These are phyloP conservation scores for Syncephalastrum sp. DNA, from an alignment of 371 early-diverging fungal species.

Conservation along the genomic window DNA sequence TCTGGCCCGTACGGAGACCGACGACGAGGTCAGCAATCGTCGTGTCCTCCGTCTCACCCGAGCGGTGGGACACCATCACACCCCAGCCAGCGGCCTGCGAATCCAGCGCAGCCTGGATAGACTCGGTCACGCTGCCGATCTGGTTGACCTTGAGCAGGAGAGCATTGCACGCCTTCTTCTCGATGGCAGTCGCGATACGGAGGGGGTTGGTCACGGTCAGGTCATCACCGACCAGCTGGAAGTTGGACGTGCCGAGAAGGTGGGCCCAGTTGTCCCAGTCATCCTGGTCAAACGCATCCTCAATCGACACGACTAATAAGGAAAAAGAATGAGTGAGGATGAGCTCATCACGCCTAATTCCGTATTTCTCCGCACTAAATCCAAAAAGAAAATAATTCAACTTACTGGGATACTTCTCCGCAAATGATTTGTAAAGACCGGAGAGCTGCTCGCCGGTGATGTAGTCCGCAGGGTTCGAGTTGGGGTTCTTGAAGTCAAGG, in stretches of 20 bases:
- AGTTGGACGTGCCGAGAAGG: conserved; percentile 65
- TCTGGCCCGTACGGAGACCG: conserved; percentile 96
- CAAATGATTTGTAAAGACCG: conserved; percentile 82
- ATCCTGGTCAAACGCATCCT: conserved; percentile 99
- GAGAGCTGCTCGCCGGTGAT: conserved; percentile 81
- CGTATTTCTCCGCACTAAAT: conserved; percentile 14
- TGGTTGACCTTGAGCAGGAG: conserved; percentile 99
- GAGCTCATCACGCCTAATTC: conserved; percentile 3
- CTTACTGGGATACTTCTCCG: conserved; percentile 83
- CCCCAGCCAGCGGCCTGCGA: conserved; percentile 90
- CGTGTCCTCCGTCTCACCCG: conserved; percentile 99
- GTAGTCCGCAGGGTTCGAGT: conserved; percentile 76
- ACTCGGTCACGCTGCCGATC: conserved; percentile 97
- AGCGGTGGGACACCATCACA: conserved; percentile 99
- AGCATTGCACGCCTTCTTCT: conserved; percentile 94
- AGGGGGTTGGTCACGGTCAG: conserved; percentile 98
- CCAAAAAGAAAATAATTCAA: no score
- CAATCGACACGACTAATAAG: conserved; percentile 84
- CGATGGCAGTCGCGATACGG: conserved; percentile 87
- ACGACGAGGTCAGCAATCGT: conserved; percentile 99
- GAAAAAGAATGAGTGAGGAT: conserved; percentile 3
- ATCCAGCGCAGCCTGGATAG: conserved; percentile 78
- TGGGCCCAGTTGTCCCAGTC: conserved; percentile 94
- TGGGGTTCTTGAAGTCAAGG: conserved; percentile 93
- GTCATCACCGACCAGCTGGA: conserved; percentile 98